Percentiles rank a stretch among this genome's conserved stretches.
Conservation (phyloP, 164 flowering plant genomes). For the Piper longum region DNA sequence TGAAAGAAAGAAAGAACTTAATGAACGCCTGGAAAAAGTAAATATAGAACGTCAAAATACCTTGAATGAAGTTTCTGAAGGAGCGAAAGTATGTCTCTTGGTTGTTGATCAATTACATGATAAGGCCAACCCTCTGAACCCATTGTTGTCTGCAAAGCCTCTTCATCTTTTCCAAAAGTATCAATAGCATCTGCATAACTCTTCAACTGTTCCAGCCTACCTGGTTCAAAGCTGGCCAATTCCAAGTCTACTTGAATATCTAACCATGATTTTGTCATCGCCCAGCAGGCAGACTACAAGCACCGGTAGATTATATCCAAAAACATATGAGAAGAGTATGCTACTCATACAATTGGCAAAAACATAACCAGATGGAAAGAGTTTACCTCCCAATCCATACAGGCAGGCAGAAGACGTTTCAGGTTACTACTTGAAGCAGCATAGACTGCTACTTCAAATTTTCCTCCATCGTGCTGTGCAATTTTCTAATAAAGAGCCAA, state of each 20-base stretch:
- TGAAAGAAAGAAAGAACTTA: not conserved
- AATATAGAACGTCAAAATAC: conserved; percentile 18
- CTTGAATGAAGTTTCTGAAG: conserved; percentile 96
- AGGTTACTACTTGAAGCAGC: conserved; percentile 80
- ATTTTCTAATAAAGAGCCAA: conserved; percentile 43
- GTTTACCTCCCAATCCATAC: conserved; percentile 91
- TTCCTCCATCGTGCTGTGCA: conserved; percentile 71
- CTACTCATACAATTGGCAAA: not conserved
- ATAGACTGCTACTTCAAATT: conserved; percentile 77
- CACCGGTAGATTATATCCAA: not conserved
- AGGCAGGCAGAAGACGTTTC: conserved; percentile 73
- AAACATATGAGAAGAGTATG: not conserved
- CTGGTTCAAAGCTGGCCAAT: conserved; percentile 49
- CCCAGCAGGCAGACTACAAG: conserved; percentile 97
- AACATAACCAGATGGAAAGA: not conserved
- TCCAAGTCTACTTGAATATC: conserved; percentile 80
- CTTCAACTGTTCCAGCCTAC: conserved; percentile 39
- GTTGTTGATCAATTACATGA: conserved; percentile 78
- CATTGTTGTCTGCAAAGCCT: conserved; percentile 19
- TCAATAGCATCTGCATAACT: conserved; percentile 40
- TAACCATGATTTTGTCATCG: conserved; percentile 95
- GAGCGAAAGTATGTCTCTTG: conserved; percentile 60
- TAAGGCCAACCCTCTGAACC: conserved; percentile 84
- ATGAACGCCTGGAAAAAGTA: not conserved
- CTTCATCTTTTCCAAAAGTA: conserved; percentile 33